A percentile compares a stretch with the other conserved stretches of the same genome.
These are phyloP conservation scores for Geranium rotundifolium DNA, from an alignment of 345 rosid genomes.

Conservation along the genomic window DNA sequence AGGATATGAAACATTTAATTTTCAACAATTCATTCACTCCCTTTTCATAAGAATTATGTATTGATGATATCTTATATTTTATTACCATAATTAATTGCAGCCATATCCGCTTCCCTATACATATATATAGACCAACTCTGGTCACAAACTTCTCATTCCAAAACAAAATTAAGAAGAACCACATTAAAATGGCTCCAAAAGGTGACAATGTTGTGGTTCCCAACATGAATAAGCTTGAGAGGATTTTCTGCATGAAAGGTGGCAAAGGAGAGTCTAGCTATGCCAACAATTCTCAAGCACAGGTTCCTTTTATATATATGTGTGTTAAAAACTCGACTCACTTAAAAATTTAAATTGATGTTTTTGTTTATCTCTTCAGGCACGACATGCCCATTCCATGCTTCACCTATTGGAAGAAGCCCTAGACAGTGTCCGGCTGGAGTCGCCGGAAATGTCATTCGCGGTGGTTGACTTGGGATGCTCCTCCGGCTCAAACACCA, in stretches of 20 bases:
- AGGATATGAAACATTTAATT: too few relatives aligned
- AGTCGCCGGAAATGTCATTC: slow-evolving; percentile 46
- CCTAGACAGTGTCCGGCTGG: slow-evolving; percentile 56
- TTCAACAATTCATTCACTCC: too few relatives aligned
- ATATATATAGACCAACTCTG: not conserved
- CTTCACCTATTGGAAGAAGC: slow-evolving; percentile 78
- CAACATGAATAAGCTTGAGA: slow-evolving; percentile 66
- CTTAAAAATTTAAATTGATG: not conserved
- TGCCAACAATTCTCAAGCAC: slow-evolving; percentile 94
- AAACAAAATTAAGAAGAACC: not conserved
- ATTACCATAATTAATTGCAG: too few relatives aligned
- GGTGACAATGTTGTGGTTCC: slow-evolving; percentile 55
- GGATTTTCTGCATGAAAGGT: slow-evolving; percentile 83
- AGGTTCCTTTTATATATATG: slow-evolving; percentile 12
- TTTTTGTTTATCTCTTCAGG: too few relatives aligned
- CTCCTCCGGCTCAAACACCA: slow-evolving; percentile 68
- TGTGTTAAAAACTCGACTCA: not conserved
- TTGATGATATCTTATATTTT: too few relatives aligned
- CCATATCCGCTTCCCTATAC: too few relatives aligned
- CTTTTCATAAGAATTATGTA: too few relatives aligned
- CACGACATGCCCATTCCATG: slow-evolving; percentile 78
- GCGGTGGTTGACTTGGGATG: slow-evolving; percentile 88
- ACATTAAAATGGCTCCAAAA: slow-evolving; percentile 43
- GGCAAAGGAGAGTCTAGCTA: slow-evolving; percentile 90
- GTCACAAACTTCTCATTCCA: not conserved